These are phyloP conservation scores for Diaporthe citriasiana DNA, from an alignment of 2,329 filamentous ascomycete species.

Conservation along the genomic window DNA sequence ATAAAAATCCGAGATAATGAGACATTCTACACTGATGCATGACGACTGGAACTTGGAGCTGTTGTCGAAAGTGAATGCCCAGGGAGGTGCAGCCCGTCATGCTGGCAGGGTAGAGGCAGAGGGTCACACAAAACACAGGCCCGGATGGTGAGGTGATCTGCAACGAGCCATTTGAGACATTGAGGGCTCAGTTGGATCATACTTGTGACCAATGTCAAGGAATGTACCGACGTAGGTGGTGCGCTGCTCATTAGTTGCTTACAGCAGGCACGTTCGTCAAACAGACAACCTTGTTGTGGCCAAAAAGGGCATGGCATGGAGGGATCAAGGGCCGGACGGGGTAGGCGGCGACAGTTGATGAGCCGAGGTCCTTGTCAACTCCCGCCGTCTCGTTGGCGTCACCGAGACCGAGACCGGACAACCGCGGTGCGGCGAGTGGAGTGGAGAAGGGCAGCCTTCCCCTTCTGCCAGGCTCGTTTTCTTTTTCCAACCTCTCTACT, in stretches of 20 bases:
- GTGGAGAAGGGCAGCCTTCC: constrained; percentile 14
- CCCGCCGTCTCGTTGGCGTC: constrained; percentile 23
- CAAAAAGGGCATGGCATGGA: neutral
- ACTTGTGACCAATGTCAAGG: neutral
- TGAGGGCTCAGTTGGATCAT: neutral
- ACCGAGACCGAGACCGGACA: constrained; percentile 34
- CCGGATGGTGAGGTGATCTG: constrained; percentile 1
- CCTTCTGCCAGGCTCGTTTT: neutral
- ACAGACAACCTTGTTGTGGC: neutral
- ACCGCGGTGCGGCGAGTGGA: constrained; percentile 9
- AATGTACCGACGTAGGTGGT: neutral
- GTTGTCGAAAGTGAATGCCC: neutral
- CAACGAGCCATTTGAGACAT: neutral
- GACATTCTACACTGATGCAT: constrained; percentile 1
- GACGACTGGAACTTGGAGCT: neutral
- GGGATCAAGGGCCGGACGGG: constrained; percentile 15
- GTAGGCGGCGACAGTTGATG: constrained; percentile 9
- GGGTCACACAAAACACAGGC: neutral
- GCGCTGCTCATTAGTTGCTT: neutral
- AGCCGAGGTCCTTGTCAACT: constrained; percentile 23
- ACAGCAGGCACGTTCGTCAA: neutral
- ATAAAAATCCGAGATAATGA: neutral
- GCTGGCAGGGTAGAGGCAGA: too few relatives aligned
- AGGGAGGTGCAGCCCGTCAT: neutral
- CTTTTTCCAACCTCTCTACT: neutral